Conservation (phyloP, 306 rosid genomes). For the Castanea crenata region DNA sequence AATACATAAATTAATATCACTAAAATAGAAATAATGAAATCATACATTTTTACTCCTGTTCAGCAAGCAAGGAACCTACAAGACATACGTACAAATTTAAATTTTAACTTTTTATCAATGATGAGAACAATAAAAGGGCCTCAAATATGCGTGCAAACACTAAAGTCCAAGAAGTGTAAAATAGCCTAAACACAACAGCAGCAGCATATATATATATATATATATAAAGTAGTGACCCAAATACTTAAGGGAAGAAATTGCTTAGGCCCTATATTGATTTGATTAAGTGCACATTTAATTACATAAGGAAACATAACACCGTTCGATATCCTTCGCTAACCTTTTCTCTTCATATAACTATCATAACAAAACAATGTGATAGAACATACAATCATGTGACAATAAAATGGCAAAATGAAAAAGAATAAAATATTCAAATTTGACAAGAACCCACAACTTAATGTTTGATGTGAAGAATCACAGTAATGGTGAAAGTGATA, state of each 20-base stretch:
- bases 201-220: too few relatives aligned
- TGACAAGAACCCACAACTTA: neutral
- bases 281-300: too few relatives aligned
- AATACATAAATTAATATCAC: neutral
- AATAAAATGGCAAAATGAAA: neutral
- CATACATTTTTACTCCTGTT: neutral
- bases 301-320: neutral
- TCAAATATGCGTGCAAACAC: neutral
- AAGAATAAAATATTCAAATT: neutral
- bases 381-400: neutral
- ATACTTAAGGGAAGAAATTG: too few relatives aligned
- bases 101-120: neutral
- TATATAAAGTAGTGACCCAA: too few relatives aligned
- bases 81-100: too few relatives aligned
- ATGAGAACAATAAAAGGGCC: neutral
- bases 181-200: neutral
- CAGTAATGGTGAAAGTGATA: neutral
- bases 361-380: neutral
- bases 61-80: neutral
- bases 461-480: neutral
- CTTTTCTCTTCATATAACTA: neutral
- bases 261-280: too few relatives aligned
- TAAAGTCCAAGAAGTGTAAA: neutral
- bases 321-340: neutral
- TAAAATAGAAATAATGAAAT: neutral